phyloP scores from a whole-genome alignment of 2,329 filamentous ascomycete species.

The Fusarium humuli region DNA sequence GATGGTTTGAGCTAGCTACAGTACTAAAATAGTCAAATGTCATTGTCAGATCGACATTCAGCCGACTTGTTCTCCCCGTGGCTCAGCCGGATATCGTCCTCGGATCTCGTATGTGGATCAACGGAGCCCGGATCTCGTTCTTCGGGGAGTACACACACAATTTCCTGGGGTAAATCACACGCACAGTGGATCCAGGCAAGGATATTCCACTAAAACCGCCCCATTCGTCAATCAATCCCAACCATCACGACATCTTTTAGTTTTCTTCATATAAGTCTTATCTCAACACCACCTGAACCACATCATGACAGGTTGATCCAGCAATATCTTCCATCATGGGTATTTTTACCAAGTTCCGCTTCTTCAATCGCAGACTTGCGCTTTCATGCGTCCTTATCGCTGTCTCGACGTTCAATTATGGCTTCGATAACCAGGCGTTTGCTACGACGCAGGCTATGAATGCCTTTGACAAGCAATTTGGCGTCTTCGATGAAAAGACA shows the following conservation, averaged over 20 bases:
- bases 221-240: slow-evolving; percentile 30
- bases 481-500: slow-evolving; percentile 41
- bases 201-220: neutral
- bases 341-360: slow-evolving; percentile 38
- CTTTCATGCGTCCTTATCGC: slow-evolving; percentile 48
- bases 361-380: slow-evolving; percentile 40
- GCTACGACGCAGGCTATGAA: slow-evolving; percentile 53
- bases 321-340: slow-evolving; percentile 12
- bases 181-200: no score
- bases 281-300: neutral
- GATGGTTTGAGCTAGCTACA: fast-evolving
- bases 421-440: slow-evolving; percentile 55
- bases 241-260: slow-evolving; percentile 36
- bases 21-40: fast-evolving
- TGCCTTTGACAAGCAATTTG: slow-evolving; percentile 51
- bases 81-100: neutral
- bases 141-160: neutral
- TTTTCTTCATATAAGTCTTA: slow-evolving; percentile 16
- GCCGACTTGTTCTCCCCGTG: neutral
- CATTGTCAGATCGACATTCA: no score
- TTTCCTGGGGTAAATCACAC: neutral
- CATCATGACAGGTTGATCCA: neutral
- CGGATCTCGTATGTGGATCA: slow-evolving; percentile 8
- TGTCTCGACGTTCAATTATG: slow-evolving; percentile 54
- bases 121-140: neutral